phyloP scores from a whole-genome alignment of 2,329 filamentous ascomycete species.

The Magnaporthiopsis incrustans region DNA sequence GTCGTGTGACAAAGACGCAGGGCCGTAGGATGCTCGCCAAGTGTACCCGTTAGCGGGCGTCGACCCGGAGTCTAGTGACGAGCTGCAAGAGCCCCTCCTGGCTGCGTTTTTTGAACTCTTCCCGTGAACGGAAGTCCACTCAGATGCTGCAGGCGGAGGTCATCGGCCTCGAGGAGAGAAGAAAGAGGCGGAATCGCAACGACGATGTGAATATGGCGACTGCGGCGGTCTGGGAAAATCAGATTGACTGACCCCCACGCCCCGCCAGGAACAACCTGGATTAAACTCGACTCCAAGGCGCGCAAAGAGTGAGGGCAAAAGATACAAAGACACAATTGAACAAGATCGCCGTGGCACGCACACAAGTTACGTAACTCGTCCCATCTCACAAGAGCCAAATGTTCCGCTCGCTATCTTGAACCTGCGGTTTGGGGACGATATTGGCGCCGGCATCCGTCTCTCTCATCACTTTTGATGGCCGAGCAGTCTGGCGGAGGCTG shows the following conservation, averaged over 20 bases:
- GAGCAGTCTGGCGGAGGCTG: too few species aligned
- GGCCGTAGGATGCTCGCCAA: background rate
- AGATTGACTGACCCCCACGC: background rate
- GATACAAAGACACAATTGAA: background rate
- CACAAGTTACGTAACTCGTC: background rate
- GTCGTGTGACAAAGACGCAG: background rate
- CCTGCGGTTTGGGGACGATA: background rate
- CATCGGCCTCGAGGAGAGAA: background rate
- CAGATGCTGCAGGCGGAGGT: background rate
- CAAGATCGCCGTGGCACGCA: background rate
- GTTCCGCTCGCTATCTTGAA: background rate
- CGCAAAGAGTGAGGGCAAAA: background rate
- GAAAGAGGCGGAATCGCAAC: background rate
- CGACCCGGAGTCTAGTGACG: background rate
- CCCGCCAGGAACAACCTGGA: background rate
- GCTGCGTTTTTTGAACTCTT: background rate
- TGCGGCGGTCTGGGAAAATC: background rate
- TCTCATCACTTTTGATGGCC: background rate
- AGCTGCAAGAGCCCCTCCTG: background rate
- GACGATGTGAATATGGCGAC: background rate
- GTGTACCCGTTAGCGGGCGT: background rate
- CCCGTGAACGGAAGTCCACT: background rate
- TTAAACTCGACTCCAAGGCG: background rate
- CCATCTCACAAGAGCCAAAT: background rate
- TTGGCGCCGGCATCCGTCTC: too few species aligned